phyloP scores from a whole-genome alignment of 768 basidiomycete genomes.

The Rubroboletus satanas region DNA sequence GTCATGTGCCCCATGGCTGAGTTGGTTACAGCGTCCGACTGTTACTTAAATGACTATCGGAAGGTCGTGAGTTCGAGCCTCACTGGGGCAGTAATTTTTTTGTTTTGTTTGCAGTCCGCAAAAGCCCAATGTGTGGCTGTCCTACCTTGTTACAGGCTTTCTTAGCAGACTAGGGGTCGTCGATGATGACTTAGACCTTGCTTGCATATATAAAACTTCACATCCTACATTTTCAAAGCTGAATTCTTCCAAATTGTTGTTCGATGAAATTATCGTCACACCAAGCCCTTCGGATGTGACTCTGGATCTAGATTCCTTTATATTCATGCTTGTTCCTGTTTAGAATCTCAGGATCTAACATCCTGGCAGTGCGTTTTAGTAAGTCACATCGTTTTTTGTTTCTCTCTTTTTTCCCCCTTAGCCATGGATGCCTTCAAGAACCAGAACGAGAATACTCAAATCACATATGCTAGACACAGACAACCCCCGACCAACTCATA shows the following conservation, averaged over 20 bases:
- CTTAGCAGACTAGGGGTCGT: not conserved
- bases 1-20: constrained; percentile 46
- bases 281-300: too few species aligned
- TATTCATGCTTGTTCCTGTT: too few species aligned
- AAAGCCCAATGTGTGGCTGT: too few species aligned
- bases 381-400: constrained; percentile 4
- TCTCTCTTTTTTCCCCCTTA: not conserved
- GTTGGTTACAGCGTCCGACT: constrained; percentile 51
- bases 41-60: constrained; percentile 37
- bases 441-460: not conserved
- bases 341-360: not conserved
- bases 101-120: not conserved
- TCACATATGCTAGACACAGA: constrained; percentile 21
- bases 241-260: too few species aligned
- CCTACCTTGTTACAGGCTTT: too few species aligned
- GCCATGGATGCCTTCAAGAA: constrained; percentile 31
- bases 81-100: constrained; percentile 40
- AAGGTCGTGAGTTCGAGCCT: constrained; percentile 54
- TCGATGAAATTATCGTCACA: too few species aligned
- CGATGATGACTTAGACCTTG: too few species aligned
- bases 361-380: constrained; percentile 32
- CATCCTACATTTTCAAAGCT: too few species aligned
- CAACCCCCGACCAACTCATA: not conserved
- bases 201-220: too few species aligned
- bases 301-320: too few species aligned